Conservation (phyloP, 208 protist species). For the Acanthamoeba culbertsoni region DNA sequence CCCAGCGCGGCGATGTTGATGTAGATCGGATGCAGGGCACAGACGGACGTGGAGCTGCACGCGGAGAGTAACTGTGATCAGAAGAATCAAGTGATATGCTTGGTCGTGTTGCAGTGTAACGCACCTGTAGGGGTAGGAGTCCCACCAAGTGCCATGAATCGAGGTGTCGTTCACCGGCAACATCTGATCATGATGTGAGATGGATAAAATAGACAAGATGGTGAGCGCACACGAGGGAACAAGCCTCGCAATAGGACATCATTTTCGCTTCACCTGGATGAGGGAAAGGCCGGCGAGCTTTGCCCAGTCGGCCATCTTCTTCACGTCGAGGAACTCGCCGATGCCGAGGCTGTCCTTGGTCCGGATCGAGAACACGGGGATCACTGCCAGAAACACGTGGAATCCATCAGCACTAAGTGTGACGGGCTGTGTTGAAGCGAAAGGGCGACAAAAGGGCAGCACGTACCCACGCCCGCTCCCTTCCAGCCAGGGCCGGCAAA, state of each 20-base stretch:
- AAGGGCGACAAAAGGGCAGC: not conserved
- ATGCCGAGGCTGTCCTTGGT: constrained; percentile 77
- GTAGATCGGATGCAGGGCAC: constrained; percentile 86
- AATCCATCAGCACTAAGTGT: too few relatives aligned
- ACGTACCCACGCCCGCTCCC: constrained; percentile 58
- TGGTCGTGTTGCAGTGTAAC: not conserved
- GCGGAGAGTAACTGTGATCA: not conserved
- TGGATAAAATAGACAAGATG: not conserved
- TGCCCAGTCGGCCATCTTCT: constrained; percentile 71
- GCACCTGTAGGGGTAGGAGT: constrained; percentile 84
- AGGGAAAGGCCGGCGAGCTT: constrained; percentile 66
- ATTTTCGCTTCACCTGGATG: too few relatives aligned
- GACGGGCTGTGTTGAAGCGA: too few relatives aligned
- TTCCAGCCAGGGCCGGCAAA: constrained; percentile 44
- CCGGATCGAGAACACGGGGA: constrained; percentile 85
- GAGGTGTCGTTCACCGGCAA: constrained; percentile 86
- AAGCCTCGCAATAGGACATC: too few relatives aligned
- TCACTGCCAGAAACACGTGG: too few relatives aligned
- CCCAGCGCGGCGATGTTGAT: constrained; percentile 69
- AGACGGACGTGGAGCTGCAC: constrained; percentile 76
- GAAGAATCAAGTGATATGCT: constrained; percentile 1
- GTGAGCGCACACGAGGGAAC: not conserved
- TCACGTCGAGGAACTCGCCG: constrained; percentile 86
- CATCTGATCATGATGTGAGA: not conserved
- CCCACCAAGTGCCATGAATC: constrained; percentile 66